A percentile compares a stretch with the other conserved stretches of the same genome.
Evolutionary conservation across 352 stramenopile species (phyloP).

Genomic region (Pythium chondricola): DNA sequence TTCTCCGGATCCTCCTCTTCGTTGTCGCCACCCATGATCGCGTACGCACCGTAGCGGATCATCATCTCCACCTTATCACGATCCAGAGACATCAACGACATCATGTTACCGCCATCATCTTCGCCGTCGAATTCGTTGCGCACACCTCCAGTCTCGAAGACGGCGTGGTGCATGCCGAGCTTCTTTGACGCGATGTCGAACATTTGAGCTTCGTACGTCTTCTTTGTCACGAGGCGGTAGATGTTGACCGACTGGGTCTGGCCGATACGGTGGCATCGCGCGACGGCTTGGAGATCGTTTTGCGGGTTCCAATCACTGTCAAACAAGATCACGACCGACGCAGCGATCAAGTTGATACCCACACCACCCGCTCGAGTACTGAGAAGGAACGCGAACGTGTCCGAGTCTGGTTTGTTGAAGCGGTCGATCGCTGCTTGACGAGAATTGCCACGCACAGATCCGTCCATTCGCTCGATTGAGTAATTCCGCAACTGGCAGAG

Average conservation of each 20-base stretch:
- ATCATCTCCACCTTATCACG: slow-evolving; percentile 99
- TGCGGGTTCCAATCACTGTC: slow-evolving; percentile 99
- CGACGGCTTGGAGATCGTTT: slow-evolving; percentile 97
- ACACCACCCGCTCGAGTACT: slow-evolving; percentile 96
- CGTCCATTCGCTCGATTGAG: slow-evolving; percentile 95
- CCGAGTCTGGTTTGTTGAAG: slow-evolving; percentile 92
- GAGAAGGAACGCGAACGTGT: slow-evolving; percentile 97
- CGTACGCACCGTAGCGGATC: slow-evolving; percentile 96
- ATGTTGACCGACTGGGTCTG: slow-evolving; percentile 99
- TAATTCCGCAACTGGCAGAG: slow-evolving; percentile 78
- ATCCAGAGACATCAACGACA: slow-evolving; percentile 90
- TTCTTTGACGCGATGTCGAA: slow-evolving; percentile 99
- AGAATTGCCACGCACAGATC: slow-evolving; percentile 93
- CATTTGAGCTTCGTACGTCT: slow-evolving; percentile 99
- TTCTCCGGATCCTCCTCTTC: slow-evolving; percentile 91
- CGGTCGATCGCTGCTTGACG: slow-evolving; percentile 98
- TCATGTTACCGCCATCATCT: slow-evolving; percentile 90
- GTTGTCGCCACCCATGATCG: slow-evolving; percentile 92
- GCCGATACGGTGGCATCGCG: slow-evolving; percentile 98
- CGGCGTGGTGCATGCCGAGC: slow-evolving; percentile 97
- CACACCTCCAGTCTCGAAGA: slow-evolving; percentile 93
- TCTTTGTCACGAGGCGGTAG: slow-evolving; percentile 98
- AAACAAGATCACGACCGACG: slow-evolving; percentile 81
- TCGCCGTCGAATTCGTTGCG: slow-evolving; percentile 92
- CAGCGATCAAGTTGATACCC: slow-evolving; percentile 95